Evolutionary conservation across 2,329 filamentous ascomycete species (phyloP), one percentile per base, ranked within the genome.

Genomic region (Talaromyces sp.): DNA sequence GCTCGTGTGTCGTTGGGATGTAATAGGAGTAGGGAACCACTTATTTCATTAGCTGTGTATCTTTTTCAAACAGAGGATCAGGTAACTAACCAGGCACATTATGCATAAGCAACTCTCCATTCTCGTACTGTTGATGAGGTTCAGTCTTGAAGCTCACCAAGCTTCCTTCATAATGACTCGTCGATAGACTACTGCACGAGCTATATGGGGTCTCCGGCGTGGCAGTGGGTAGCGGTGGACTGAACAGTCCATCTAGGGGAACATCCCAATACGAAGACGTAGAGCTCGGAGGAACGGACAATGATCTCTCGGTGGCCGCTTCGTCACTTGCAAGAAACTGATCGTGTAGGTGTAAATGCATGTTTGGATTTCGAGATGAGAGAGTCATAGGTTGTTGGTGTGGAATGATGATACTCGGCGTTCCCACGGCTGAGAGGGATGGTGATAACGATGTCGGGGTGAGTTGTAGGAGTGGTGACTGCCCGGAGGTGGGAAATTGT

Each of bases 201-300:
- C 58, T 64, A 52, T 64, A 64, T 37, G 62, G 58, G 9, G 62
- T 64, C 31, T 59, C 54, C 5, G 54, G 54, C 9, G 54, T 42
- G 33, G 54, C 31, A 5, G 35, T 31, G 18, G 54, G 52, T 1
- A 64, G 37, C 18, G 52, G 31, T 23, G 62, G 58, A 39, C 62
- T 60, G 40, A 63, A 42, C 40, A 63, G 25, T 28, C 48, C 40
- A n/a, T 63, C 62, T 9, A 56, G 16, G 2, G 62, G 42, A 12
- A 57, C 21, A 3, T 63, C 58, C 62, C 62, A 63, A 57, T 40
- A 57, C 3, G 57, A 33, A 37, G 50, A 60, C 1, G 50, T 28
- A 3, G 42, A 44, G 8, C 37, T n/a, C 28, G 62, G 42, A 23
- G 42, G 62, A 16, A 37, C 42, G 1, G 62, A 58, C 9, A 61